Conservation (phyloP, 2,329 filamentous ascomycete species). For the Microcyclospora tardicrescens region DNA sequence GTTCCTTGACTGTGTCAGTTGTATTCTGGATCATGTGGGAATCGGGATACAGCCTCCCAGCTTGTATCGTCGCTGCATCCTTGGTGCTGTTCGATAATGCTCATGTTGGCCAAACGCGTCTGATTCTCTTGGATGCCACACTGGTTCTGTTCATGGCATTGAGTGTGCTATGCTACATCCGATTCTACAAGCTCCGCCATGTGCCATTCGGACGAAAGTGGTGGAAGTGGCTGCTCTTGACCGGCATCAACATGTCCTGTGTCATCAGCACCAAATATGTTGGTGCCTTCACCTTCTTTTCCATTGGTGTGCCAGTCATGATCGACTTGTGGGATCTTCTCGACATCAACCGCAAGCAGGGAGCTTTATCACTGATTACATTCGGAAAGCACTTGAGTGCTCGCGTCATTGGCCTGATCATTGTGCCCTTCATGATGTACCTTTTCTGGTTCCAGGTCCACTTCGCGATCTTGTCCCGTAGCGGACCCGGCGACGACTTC, state of each 20-base stretch:
- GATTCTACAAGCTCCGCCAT: slow-evolving; percentile 93
- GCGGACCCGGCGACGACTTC: slow-evolving; percentile 93
- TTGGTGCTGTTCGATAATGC: slow-evolving; percentile 93
- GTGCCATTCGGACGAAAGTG: slow-evolving; percentile 84
- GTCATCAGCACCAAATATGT: slow-evolving; percentile 99
- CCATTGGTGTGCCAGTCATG: slow-evolving; percentile 82
- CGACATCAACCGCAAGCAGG: slow-evolving; percentile 72
- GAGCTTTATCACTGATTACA: slow-evolving; percentile 62
- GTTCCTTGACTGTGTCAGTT: slow-evolving; percentile 84
- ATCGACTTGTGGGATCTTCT: slow-evolving; percentile 94
- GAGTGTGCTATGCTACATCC: slow-evolving; percentile 85
- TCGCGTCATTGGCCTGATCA: slow-evolving; percentile 70
- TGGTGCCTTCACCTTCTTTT: slow-evolving; percentile 90
- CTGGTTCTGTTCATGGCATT: slow-evolving; percentile 93
- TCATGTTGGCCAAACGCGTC: slow-evolving; percentile 86
- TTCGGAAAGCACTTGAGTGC: slow-evolving; percentile 87
- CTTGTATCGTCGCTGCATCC: slow-evolving; percentile 72
- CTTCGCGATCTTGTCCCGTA: slow-evolving; percentile 76
- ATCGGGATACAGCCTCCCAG: slow-evolving; percentile 90
- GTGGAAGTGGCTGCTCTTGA: slow-evolving; percentile 99
- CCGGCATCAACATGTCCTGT: slow-evolving; percentile 86
- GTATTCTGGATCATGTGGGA: slow-evolving; percentile 99
- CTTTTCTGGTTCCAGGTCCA: slow-evolving; percentile 99
- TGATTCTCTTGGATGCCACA: slow-evolving; percentile 90
- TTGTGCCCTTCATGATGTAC: slow-evolving; percentile 94